Evolutionary conservation across 1,284 basidiomycete species (phyloP).

Genomic region (Ganoderma resinaceum): DNA sequence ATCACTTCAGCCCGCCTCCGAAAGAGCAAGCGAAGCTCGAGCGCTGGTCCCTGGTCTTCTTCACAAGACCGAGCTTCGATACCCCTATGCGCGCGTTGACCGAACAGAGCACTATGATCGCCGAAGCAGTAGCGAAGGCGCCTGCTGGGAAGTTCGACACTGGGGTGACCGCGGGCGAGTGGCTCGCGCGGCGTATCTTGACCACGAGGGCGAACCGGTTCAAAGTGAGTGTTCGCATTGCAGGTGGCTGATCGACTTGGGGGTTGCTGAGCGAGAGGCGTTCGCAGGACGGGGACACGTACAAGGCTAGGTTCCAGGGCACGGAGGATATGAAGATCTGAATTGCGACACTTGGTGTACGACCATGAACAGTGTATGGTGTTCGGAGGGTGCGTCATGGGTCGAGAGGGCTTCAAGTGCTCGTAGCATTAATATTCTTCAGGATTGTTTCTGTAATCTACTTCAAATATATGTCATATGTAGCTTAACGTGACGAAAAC

Average conservation of each 20-base stretch:
- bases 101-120: slow-evolving; percentile 19
- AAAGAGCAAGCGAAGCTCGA: slow-evolving; percentile 38
- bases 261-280: background rate
- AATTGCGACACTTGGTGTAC: background rate
- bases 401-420: too few species aligned
- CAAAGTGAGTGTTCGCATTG: background rate
- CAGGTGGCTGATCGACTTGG: background rate
- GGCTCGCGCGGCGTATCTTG: slow-evolving; percentile 23
- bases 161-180: slow-evolving; percentile 9
- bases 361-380: too few species aligned
- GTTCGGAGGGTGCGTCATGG: too few species aligned
- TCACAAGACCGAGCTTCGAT: slow-evolving; percentile 43
- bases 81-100: slow-evolving; percentile 34
- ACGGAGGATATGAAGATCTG: background rate
- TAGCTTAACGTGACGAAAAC: too few species aligned
- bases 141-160: slow-evolving; percentile 7
- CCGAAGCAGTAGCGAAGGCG: background rate
- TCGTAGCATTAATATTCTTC: too few species aligned
- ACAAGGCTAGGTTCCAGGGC: background rate
- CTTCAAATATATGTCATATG: too few species aligned
- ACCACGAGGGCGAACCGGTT: background rate
- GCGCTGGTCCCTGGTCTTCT: slow-evolving; percentile 47
- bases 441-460: too few species aligned
- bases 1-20: slow-evolving; percentile 39
- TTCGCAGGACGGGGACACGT: background rate